Evolutionary conservation across 2,329 filamentous ascomycete genomes (phyloP), one percentile per base, ranked within the genome.

Genomic region (Penicillium sp.): DNA sequence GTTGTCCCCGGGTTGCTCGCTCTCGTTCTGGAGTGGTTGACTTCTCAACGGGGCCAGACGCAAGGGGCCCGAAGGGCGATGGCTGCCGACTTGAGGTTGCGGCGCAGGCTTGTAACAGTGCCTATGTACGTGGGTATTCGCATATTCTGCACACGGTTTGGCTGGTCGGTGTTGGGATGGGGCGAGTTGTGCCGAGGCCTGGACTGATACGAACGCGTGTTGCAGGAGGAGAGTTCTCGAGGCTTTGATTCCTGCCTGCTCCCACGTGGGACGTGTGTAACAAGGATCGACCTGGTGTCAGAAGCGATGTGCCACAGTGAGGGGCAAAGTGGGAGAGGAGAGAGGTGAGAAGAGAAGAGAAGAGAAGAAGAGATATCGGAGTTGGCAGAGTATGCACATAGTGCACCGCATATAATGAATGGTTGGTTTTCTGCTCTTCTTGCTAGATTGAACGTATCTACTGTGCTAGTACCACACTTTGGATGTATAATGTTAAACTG

Each of bases 51-150:
- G 30, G 26, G 9, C 34, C 27, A 26, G 32, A 58, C 8, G 57
- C 40, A 60, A 56, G 57, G 56, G 36, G 21, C 36, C 15, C 18
- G 18, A 12, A 15, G 18, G 39, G 24, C 37, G 29, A 23, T 44
- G 46, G 36, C 42, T 32, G 36, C 15, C n/a, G n/a, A 24, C 36
- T 47, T 45, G 26, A 29, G 30, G 39, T 51, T 48, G 48, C 52
- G 54, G 26, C 33, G 49, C 49, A 54, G 49, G 24, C 42, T 37
- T n/a, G 23, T 49, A 15, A 21, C 15, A 23, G 6, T 27, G 29
- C n/a, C n/a, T 23, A 10, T 26, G 33, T n/a, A 32, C 21, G 27
- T n/a, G n/a, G n/a, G n/a, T 7, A 13, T 40, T 34, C 13, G 15
- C 37, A 27, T 18, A n/a, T 39, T 27, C 36, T 34, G 7, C 26